Base-by-base conservation (phyloP, 2,329 filamentous ascomycete species). In the Clarireedia hainanense region DNA sequence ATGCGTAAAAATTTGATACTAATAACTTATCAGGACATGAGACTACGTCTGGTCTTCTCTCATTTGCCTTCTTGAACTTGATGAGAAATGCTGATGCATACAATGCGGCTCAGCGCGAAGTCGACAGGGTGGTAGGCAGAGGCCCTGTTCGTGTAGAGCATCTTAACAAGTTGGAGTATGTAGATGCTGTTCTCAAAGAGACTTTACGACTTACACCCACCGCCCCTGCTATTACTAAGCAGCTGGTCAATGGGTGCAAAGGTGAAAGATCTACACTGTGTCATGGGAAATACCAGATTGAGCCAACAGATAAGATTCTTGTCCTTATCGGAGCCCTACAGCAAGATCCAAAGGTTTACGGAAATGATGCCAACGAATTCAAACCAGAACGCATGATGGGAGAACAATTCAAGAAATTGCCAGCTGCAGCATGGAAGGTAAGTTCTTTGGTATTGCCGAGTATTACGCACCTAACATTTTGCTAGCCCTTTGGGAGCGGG, bases 401-500 rank as follows among this genome's bases (percentile, higher is more conserved):
- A 40, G 85, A 84, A 14, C 76, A 79, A 24, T 90, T 89, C 63
- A 79, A 81, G 58, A 79, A 80, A 37, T 74, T 87, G 6, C 84
- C 81, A 27, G 75, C 6, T 37, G 27, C 40, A 10, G 14, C 50
- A 46, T 47, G 39, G 15, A 76, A 24, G 81, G 80, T 55, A 77
- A 52, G 50, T 24, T 7, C 34, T 4, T 26, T 7, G 5, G 3
- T 6, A 24, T 37, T 20, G 6, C 6, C 17, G 9, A 5, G 23
- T 1, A 6, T 4, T 5, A 2, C 12, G n/a, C 14, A 47, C 5
- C 27, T 52, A 20, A 52, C 1, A 10, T 5, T 5, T 27, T 86
- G 81, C 83, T 87, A 88, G 70, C 85, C 88, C 3, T 91, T 91
- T 62, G 88, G 88, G 1, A 86, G 87, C 57, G 87, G 87, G 1